A percentile compares a stretch with the other conserved stretches of the same genome.
These are phyloP conservation scores for Phaeotremella skinneri DNA, from an alignment of 768 basidiomycete species.

Conservation along the genomic window DNA sequence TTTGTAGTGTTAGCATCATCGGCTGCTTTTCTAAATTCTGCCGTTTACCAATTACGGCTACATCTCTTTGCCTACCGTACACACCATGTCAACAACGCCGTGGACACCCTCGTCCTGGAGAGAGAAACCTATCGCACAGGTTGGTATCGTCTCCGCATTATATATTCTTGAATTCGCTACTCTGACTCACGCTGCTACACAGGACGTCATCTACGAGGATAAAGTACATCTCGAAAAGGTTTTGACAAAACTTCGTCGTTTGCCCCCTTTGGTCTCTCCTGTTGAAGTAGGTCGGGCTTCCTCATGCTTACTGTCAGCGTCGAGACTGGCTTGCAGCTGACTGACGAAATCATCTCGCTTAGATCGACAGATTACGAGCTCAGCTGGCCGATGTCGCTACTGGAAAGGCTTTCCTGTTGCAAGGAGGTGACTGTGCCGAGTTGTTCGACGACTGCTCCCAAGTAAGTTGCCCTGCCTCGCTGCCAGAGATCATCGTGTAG, in stretches of 20 bases:
- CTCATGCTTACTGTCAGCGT: not conserved
- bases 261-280: slow-evolving; percentile 90
- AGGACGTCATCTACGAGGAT: slow-evolving; percentile 74
- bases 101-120: slow-evolving; percentile 84
- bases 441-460: slow-evolving; percentile 88
- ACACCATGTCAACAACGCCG: slow-evolving; percentile 19
- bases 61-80: too few species aligned
- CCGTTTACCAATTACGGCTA: too few species aligned
- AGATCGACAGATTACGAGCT: slow-evolving; percentile 59
- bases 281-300: slow-evolving; percentile 72
- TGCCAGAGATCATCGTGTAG: not conserved
- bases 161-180: not conserved
- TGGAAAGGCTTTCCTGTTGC: slow-evolving; percentile 87
- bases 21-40: too few species aligned
- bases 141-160: slow-evolving; percentile 42
- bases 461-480: slow-evolving; percentile 55
- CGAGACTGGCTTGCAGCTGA: not conserved
- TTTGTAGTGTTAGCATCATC: too few species aligned
- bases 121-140: slow-evolving; percentile 72
- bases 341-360: not conserved
- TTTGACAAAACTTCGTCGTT: slow-evolving; percentile 66
- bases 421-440: slow-evolving; percentile 98
- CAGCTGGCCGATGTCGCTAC: slow-evolving; percentile 76
- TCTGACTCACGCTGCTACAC: not conserved
- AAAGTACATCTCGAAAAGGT: slow-evolving; percentile 63